Base-by-base conservation (phyloP, 2,329 filamentous ascomycete genomes). In the Achaetomium macrosporum region DNA sequence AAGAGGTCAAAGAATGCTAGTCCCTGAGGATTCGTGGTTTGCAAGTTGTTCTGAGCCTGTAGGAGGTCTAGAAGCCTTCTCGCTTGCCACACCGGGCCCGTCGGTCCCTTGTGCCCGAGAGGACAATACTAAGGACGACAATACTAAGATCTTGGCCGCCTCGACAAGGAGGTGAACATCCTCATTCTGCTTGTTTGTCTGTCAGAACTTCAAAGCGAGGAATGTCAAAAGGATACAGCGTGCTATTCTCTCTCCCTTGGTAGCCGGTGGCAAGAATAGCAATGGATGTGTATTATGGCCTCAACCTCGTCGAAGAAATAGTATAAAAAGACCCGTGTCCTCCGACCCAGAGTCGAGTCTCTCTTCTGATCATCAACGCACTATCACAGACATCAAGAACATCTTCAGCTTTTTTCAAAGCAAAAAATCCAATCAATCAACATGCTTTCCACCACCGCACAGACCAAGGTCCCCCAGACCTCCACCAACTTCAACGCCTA, bases 381-480 rank as follows among this genome's bases (percentile, higher is more conserved):
- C 19, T 37, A 20, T 31, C 43, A 47, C 36, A 57, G 52, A 54
- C 39, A 17, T 13, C 46, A 35, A 16, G 49, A 50, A 56, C 52
- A 51, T 47, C 47, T 49, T 50, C 47, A 57, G 50, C 51, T 50
- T 53, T 39, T 51, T 43, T 39, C 51, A 58, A 57, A 55, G 36
- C 12, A 37, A 55, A 59, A 47, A 54, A 49, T 58, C 43, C 58
- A 55, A 57, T 29, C 59, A 55, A 59, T 61, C 64, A 68, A 65
- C 50, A 68, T 68, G 65, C 63, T 63, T 64, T 63, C 64, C 61
- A 61, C 59, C 58, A 60, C 59, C 51, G 55, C 61, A 51, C 50
- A 59, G 53, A 59, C 57, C 50, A 57, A 63, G 57, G 57, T 59
- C 44, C 62, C 63, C 56, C 54, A 64, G 59, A 60, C 62, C 58